phyloP scores from a whole-genome alignment of 2,329 filamentous ascomycete species.

The Colletotrichum orchidophilum region DNA sequence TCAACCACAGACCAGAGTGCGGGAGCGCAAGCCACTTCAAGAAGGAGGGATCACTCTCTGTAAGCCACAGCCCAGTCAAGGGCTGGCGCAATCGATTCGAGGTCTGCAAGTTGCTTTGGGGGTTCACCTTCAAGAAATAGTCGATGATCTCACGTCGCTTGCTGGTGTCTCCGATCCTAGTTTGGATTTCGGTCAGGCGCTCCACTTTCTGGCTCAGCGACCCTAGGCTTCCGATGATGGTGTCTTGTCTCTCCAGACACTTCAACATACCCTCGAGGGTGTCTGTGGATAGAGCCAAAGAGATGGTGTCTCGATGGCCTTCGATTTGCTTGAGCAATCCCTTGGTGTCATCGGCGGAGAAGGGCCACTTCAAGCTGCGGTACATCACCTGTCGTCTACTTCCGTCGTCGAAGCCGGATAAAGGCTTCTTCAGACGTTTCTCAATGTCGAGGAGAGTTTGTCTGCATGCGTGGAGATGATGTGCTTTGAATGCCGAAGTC shows the following conservation, averaged over 20 bases:
- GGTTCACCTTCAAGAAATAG: not conserved
- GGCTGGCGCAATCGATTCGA: not conserved
- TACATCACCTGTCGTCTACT: not conserved
- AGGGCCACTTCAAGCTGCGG: not conserved
- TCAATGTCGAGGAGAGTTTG: not conserved
- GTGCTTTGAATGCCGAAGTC: not conserved
- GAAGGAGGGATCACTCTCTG: not conserved
- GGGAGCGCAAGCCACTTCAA: not conserved
- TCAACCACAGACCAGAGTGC: not conserved
- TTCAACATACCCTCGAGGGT: not conserved
- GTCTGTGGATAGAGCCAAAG: not conserved
- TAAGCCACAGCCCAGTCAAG: slow-evolving; percentile 3
- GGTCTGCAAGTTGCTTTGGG: not conserved
- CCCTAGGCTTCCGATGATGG: not conserved
- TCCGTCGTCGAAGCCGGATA: not conserved
- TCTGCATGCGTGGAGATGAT: not conserved
- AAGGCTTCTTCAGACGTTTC: not conserved
- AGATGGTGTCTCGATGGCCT: not conserved
- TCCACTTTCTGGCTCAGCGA: not conserved
- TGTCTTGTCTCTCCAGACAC: not conserved
- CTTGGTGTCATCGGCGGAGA: not conserved
- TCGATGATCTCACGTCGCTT: not conserved
- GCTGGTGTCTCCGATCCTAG: not conserved
- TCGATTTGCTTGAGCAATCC: not conserved
- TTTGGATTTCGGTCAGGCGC: not conserved